These are phyloP conservation scores for Paracoccidioides brasiliensis DNA, from an alignment of 2,329 filamentous ascomycete species.

Conservation along the genomic window DNA sequence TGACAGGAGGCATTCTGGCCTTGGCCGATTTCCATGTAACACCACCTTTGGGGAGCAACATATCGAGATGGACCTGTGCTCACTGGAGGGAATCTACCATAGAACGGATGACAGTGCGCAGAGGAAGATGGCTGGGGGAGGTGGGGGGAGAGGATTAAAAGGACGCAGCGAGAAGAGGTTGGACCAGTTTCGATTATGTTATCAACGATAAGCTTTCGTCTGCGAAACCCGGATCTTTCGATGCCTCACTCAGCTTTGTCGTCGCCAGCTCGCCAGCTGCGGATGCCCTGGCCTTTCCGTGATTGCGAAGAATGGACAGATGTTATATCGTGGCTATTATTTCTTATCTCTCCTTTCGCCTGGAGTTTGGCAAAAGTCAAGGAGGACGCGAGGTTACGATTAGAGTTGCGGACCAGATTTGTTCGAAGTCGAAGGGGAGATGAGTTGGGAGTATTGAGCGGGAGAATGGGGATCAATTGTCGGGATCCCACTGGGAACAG, in stretches of 20 bases:
- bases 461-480: background rate
- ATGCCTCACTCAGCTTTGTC: too few species aligned
- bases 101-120: background rate
- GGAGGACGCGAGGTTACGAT: background rate
- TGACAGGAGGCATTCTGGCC: constrained; percentile 62
- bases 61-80: constrained; percentile 1
- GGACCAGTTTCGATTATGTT: too few species aligned
- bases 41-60: constrained; percentile 85
- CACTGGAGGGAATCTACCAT: constrained; percentile 2
- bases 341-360: background rate
- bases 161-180: too few species aligned
- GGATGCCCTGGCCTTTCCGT: too few species aligned
- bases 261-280: too few species aligned
- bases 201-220: too few species aligned
- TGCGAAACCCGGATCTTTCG: too few species aligned
- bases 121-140: background rate
- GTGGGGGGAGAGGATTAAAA: background rate
- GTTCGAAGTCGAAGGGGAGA: background rate
- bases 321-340: too few species aligned
- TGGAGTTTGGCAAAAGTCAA: background rate
- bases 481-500: too few species aligned
- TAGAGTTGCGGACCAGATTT: background rate
- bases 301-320: too few species aligned
- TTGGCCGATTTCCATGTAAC: constrained; percentile 86
- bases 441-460: background rate